phyloP scores from a whole-genome alignment of 371 early-diverging fungal species.

The Mucor indicus region DNA sequence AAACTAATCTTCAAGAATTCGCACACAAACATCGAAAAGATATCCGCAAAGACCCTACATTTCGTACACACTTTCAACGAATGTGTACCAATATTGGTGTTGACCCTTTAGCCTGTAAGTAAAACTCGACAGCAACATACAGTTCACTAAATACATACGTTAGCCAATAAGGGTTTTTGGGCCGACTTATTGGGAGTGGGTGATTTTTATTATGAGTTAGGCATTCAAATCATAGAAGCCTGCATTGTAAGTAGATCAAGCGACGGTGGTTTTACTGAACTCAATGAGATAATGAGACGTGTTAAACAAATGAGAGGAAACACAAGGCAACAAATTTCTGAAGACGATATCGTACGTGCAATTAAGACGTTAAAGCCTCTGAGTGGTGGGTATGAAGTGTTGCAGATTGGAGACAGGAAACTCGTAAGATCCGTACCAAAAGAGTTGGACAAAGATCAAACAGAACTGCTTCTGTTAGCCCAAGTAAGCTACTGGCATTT shows the following conservation, averaged over 20 bases:
- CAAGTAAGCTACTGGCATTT: slow-evolving; percentile 39
- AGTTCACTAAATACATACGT: background rate
- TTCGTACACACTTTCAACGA: slow-evolving; percentile 87
- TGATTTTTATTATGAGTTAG: slow-evolving; percentile 97
- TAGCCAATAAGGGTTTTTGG: slow-evolving; percentile 95
- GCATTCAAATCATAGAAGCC: slow-evolving; percentile 86
- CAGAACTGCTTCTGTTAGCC: slow-evolving; percentile 66
- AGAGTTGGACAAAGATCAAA: slow-evolving; percentile 84
- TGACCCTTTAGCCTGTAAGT: slow-evolving; percentile 90
- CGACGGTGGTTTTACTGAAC: slow-evolving; percentile 89
- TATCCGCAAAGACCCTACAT: slow-evolving; percentile 83
- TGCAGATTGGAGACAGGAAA: slow-evolving; percentile 71
- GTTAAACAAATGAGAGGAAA: slow-evolving; percentile 64
- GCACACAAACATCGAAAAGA: slow-evolving; percentile 83
- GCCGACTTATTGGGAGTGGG: slow-evolving; percentile 91
- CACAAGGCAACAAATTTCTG: slow-evolving; percentile 20
- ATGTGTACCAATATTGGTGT: slow-evolving; percentile 95
- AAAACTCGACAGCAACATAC: background rate
- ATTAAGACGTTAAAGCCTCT: slow-evolving; percentile 83
- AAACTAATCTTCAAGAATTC: slow-evolving; percentile 81
- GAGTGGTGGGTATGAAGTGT: slow-evolving; percentile 81
- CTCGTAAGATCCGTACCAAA: slow-evolving; percentile 89
- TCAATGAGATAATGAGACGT: slow-evolving; percentile 70
- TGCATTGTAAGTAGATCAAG: slow-evolving; percentile 80
- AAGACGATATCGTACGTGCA: slow-evolving; percentile 83